Base-by-base conservation (phyloP, 495 filamentous ascomycete genomes). In the Aspergillus baeticus region DNA sequence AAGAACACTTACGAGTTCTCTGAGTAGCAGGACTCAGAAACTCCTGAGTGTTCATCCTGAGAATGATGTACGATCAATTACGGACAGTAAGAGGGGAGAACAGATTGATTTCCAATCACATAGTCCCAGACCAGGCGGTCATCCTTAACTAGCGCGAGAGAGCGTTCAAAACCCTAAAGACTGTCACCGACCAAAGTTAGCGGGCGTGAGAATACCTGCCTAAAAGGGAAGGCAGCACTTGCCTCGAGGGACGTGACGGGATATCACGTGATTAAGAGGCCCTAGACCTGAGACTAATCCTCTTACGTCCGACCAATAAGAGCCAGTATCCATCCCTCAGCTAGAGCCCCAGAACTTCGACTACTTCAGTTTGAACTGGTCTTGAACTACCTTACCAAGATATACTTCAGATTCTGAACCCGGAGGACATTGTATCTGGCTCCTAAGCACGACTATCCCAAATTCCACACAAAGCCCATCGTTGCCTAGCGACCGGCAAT, bases 21-120 rank as follows among this genome's bases (percentile, higher is more conserved):
- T 63, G 67, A 50, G 53, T 64, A 50, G 67, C 57, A 26, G 72
- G 63, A 47, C 67, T 65, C 23, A 69, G 67, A 18, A 66, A 54
- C 48, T 75, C 69, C 26, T 59, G 54, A 22, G 57, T 59, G 54
- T 61, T 64, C 65, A 66, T 66, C 34, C 54, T 67, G 51, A 35
- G 1, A 10, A 22, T 13, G 31, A 14, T 18, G 15, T 13, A 2
- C 36, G 33, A 35, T 52, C 38, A 58, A 47, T 31, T 23, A 29
- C 29, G 20, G 2, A 37, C 18, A n/a, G 13, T 17, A 11, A 3
- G 14, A 38, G 8, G 10, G 7, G 6, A n/a, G n/a, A 2, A 26
- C 3, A 31, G 36, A 39, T 17, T 8, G 10, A 22, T 26, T 39
- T n/a, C 14, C 13, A 5, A 18, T 26, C 33, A 15, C 22, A 14